Evolutionary conservation across 768 basidiomycete genomes (phyloP).

Genomic region (Fomitopsis pulvina): DNA sequence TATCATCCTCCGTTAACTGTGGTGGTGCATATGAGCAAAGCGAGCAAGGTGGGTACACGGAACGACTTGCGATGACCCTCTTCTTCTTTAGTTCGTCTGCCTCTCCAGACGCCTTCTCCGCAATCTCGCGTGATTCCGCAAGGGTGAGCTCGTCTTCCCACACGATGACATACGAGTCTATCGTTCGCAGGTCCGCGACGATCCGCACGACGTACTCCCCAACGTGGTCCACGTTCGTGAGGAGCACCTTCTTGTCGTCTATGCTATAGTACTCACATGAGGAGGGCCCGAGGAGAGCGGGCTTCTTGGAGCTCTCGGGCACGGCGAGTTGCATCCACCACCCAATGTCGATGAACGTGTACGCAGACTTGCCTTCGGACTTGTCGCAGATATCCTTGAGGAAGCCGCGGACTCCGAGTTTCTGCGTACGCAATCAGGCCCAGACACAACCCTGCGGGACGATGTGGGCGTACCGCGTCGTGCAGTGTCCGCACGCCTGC

Average conservation of each 20-base stretch:
- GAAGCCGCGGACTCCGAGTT: conserved; percentile 22
- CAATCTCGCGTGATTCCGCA: conserved; percentile 17
- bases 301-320: not conserved
- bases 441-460: not conserved
- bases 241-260: conserved; percentile 15
- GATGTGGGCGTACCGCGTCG: conserved; percentile 7
- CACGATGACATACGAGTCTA: conserved; percentile 24
- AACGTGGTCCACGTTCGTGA: conserved; percentile 22
- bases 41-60: not conserved
- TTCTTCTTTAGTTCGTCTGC: conserved; percentile 9
- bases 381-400: conserved; percentile 16
- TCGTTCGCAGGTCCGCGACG: conserved; percentile 25
- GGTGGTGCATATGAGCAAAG: too few species aligned
- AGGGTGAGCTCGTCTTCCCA: conserved; percentile 23
- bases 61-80: not conserved
- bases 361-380: not conserved
- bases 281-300: not conserved
- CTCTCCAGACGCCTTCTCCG: conserved; percentile 19
- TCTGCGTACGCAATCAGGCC: conserved; percentile 12
- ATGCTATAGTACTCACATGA: conserved; percentile 11
- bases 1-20: conserved; percentile 5
- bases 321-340: conserved; percentile 24
- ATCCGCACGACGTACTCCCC: conserved; percentile 24
- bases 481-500: conserved; percentile 9
- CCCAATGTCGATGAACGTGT: conserved; percentile 29